Conservation (phyloP, 2,329 filamentous ascomycete species). For the Colletotrichum tamarilloi region DNA sequence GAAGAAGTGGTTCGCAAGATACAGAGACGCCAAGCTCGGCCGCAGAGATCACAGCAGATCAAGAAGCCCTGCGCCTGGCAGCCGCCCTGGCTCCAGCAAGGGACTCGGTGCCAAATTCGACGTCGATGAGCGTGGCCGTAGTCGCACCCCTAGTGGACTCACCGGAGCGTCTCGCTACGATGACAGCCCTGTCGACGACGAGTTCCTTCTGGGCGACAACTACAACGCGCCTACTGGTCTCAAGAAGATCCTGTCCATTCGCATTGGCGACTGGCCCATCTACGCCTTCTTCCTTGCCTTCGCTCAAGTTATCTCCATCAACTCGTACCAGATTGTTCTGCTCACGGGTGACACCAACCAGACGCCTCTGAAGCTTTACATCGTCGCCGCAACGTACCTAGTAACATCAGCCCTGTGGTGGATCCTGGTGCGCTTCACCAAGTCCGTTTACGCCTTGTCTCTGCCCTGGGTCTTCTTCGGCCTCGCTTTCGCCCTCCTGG, state of each 20-base stretch:
- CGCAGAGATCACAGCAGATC: constrained; percentile 50
- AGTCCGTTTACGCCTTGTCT: constrained; percentile 68
- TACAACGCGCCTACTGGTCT: constrained; percentile 68
- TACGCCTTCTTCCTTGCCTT: constrained; percentile 71
- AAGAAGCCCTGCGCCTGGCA: constrained; percentile 41
- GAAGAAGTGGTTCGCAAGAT: constrained; percentile 73
- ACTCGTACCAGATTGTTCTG: constrained; percentile 76
- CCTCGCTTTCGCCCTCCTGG: constrained; percentile 71
- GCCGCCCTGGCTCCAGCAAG: constrained; percentile 32
- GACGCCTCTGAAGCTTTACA: constrained; percentile 68
- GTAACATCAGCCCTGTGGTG: constrained; percentile 71
- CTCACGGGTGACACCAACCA: constrained; percentile 72
- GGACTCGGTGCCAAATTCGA: constrained; percentile 38
- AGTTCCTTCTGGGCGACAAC: constrained; percentile 67
- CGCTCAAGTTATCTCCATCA: constrained; percentile 72
- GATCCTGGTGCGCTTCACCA: constrained; percentile 67
- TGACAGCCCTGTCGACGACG: constrained; percentile 40
- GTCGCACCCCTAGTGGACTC: constrained; percentile 42
- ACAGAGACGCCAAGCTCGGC: constrained; percentile 69
- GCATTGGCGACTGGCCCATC: constrained; percentile 72
- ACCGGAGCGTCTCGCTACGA: constrained; percentile 39
- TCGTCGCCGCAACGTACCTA: constrained; percentile 69
- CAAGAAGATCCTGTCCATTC: constrained; percentile 61
- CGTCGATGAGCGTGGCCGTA: constrained; percentile 38
- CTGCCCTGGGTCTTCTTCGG: constrained; percentile 73